phyloP scores from a whole-genome alignment of 306 rosid genomes.

The Cajanus cajan region DNA sequence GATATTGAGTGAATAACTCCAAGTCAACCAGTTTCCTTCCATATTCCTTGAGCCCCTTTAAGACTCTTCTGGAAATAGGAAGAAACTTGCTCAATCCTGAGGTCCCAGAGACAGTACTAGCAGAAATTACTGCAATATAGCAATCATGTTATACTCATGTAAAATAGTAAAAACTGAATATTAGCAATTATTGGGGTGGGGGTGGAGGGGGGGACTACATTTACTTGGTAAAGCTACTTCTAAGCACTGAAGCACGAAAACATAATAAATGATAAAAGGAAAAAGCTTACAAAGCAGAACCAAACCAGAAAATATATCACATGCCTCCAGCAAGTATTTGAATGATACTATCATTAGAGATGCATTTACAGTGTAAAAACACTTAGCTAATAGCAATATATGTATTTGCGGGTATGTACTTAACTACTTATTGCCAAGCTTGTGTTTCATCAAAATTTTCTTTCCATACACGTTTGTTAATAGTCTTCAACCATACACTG shows the following conservation, averaged over 20 bases:
- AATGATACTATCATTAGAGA: slow-evolving; percentile 3
- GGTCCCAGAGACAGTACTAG: slow-evolving; percentile 58
- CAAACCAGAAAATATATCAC: background rate
- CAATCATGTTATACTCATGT: slow-evolving; percentile 21
- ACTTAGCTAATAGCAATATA: background rate
- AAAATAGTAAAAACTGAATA: background rate
- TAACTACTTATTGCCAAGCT: background rate
- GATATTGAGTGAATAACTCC: slow-evolving; percentile 56
- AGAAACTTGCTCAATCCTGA: slow-evolving; percentile 59
- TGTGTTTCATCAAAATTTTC: slow-evolving; percentile 4
- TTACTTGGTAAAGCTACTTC: background rate
- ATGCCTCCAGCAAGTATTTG: background rate
- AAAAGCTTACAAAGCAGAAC: background rate
- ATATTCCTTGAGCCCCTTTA: slow-evolving; percentile 70
- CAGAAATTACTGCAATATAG: slow-evolving; percentile 58
- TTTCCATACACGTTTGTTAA: background rate
- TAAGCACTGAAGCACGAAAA: background rate
- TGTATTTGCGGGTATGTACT: background rate
- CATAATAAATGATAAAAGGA: background rate
- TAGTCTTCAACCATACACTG: background rate
- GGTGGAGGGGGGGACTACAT: background rate
- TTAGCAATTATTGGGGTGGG: background rate
- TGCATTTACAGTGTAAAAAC: background rate
- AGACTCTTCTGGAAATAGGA: slow-evolving; percentile 64
- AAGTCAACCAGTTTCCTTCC: slow-evolving; percentile 69